These are phyloP conservation scores for Alternaria sp. DNA, from an alignment of 2,329 filamentous ascomycete genomes.

Conservation along the genomic window DNA sequence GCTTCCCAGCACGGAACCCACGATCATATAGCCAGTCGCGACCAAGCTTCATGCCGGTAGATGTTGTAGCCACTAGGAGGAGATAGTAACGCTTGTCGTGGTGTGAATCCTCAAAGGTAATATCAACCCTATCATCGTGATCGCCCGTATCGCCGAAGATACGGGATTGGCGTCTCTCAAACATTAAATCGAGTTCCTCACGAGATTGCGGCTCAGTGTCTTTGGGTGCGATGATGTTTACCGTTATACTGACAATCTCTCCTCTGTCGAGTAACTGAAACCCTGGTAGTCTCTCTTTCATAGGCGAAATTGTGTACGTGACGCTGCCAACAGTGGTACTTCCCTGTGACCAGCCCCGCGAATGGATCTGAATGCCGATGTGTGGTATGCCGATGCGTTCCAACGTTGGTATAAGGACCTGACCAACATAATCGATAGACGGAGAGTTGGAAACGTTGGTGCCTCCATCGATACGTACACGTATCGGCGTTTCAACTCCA, in stretches of 20 bases:
- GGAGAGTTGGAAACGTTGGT: slow-evolving; percentile 64
- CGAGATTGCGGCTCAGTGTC: slow-evolving; percentile 38
- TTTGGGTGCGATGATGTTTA: slow-evolving; percentile 48
- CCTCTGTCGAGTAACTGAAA: slow-evolving; percentile 46
- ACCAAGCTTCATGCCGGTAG: slow-evolving; percentile 56
- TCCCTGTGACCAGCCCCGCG: slow-evolving; percentile 62
- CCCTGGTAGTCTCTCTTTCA: slow-evolving; percentile 40
- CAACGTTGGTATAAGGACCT: slow-evolving; percentile 63
- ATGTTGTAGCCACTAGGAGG: slow-evolving; percentile 61
- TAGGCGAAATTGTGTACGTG: slow-evolving; percentile 56
- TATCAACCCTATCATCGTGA: slow-evolving; percentile 4
- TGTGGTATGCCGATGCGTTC: slow-evolving; percentile 57
- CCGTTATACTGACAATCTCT: slow-evolving; percentile 35
- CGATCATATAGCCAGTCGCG: slow-evolving; percentile 58
- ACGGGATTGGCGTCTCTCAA: slow-evolving; percentile 18
- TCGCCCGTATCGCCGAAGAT: slow-evolving; percentile 13
- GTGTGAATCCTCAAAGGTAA: slow-evolving; percentile 51
- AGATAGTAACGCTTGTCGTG: slow-evolving; percentile 59
- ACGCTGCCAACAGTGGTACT: slow-evolving; percentile 55
- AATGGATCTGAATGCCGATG: slow-evolving; percentile 52
- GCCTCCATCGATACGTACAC: slow-evolving; percentile 60
- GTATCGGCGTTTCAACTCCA: slow-evolving; percentile 20
- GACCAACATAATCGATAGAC: slow-evolving; percentile 61
- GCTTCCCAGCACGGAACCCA: slow-evolving; percentile 24
- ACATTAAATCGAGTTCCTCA: slow-evolving; percentile 32